Conservation (phyloP, 352 stramenopile species). For the Salisapilia sapeloensis region DNA sequence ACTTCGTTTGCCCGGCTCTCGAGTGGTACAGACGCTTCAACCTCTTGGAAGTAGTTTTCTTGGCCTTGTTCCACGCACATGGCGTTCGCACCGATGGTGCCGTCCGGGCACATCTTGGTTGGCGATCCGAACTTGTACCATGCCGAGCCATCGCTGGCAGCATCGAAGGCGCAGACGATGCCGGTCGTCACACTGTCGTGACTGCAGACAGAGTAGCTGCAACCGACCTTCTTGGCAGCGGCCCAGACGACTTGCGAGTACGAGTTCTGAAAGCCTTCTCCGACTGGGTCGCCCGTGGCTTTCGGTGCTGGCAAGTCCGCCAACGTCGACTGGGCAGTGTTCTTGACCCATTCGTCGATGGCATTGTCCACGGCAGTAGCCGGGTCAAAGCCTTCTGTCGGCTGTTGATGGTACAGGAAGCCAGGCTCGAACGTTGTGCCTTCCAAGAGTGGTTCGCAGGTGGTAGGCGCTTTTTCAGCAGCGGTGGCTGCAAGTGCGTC, state of each 20-base stretch:
- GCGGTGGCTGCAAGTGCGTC: slow-evolving; percentile 19
- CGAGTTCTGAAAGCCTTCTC: slow-evolving; percentile 40
- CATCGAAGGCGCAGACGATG: slow-evolving; percentile 37
- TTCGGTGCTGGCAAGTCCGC: slow-evolving; percentile 23
- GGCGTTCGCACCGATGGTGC: slow-evolving; percentile 18
- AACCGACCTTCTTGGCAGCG: slow-evolving; percentile 39
- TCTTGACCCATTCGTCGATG: slow-evolving; percentile 40
- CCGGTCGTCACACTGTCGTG: slow-evolving; percentile 20
- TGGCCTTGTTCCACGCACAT: slow-evolving; percentile 28
- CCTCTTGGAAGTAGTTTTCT: background rate
- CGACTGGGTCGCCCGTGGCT: slow-evolving; percentile 17
- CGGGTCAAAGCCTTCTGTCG: slow-evolving; percentile 1
- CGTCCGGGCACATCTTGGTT: slow-evolving; percentile 25
- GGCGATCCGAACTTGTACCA: slow-evolving; percentile 42
- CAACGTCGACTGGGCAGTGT: slow-evolving; percentile 23
- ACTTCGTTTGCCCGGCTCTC: no score
- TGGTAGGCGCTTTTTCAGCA: slow-evolving; percentile 10
- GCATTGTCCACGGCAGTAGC: slow-evolving; percentile 22
- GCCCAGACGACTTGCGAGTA: slow-evolving; percentile 69
- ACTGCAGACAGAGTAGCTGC: slow-evolving; percentile 22
- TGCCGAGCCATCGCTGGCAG: slow-evolving; percentile 24
- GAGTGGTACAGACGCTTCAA: no score
- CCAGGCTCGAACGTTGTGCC: no score
- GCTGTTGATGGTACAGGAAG: background rate
- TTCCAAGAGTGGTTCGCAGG: no score